These are phyloP conservation scores for Rugonectria rugulosa DNA, from an alignment of 2,329 filamentous ascomycete genomes.

Conservation along the genomic window DNA sequence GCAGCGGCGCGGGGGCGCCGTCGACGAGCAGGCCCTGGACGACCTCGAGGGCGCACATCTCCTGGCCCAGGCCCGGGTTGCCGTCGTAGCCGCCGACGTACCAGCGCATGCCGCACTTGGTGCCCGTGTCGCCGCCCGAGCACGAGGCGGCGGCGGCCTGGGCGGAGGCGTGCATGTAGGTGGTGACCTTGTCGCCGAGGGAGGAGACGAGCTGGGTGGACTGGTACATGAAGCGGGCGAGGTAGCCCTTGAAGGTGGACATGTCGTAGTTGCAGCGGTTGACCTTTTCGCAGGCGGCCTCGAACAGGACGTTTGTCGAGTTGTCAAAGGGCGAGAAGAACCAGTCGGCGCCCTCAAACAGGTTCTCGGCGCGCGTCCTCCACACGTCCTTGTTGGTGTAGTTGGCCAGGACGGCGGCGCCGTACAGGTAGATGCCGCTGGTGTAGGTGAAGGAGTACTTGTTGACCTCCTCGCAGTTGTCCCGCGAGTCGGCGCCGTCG, in stretches of 20 bases:
- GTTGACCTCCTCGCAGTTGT: constrained; percentile 63
- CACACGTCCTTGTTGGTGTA: constrained; percentile 61
- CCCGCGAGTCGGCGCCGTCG: constrained; percentile 65
- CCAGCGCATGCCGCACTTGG: constrained; percentile 69
- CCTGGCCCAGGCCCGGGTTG: constrained; percentile 64
- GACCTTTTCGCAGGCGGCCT: constrained; percentile 69
- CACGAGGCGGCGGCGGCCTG: constrained; percentile 64
- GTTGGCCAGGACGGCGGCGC: constrained; percentile 70
- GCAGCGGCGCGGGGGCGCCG: constrained; percentile 53
- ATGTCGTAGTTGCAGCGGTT: constrained; percentile 68
- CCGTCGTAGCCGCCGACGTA: constrained; percentile 65
- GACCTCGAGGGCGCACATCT: constrained; percentile 70
- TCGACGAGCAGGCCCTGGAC: constrained; percentile 65
- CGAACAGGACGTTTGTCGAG: constrained; percentile 68
- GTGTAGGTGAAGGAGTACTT: constrained; percentile 70
- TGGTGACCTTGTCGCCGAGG: constrained; percentile 55
- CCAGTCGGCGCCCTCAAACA: constrained; percentile 59
- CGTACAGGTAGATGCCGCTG: constrained; percentile 70
- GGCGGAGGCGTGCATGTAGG: constrained; percentile 59
- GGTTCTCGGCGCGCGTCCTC: constrained; percentile 58
- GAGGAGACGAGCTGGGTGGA: constrained; percentile 64
- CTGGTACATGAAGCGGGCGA: constrained; percentile 70
- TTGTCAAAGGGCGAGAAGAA: constrained; percentile 64
- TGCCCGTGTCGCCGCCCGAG: constrained; percentile 60
- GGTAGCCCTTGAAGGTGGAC: constrained; percentile 73